These are phyloP conservation scores for Pachysandra terminalis DNA, from an alignment of 164 flowering plant genomes.

Conservation along the genomic window DNA sequence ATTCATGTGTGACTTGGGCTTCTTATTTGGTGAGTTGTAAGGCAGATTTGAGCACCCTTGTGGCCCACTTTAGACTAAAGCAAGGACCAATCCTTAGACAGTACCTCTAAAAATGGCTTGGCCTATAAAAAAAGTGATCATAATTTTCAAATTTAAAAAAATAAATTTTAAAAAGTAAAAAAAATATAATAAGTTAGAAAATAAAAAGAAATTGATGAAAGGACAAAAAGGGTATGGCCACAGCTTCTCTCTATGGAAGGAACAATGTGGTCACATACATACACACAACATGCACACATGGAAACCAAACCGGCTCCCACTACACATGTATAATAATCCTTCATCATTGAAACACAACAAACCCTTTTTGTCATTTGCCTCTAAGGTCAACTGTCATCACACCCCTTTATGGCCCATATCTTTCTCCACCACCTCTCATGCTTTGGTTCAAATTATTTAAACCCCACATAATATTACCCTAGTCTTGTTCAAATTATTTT, in stretches of 20 bases:
- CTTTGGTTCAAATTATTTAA: not conserved
- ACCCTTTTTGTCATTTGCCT: slow-evolving; percentile 31
- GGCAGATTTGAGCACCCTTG: no score
- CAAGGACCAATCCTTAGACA: no score
- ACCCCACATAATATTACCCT: not conserved
- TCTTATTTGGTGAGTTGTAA: no score
- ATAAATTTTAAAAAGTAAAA: no score
- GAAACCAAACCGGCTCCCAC: slow-evolving; percentile 11
- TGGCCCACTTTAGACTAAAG: no score
- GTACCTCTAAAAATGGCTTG: no score
- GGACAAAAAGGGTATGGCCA: slow-evolving; percentile 25
- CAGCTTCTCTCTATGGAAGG: slow-evolving; percentile 4
- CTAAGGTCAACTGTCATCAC: slow-evolving; percentile 23
- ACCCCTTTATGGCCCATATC: not conserved
- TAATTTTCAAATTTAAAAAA: no score
- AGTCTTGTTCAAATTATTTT: slow-evolving; percentile 9
- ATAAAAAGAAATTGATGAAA: not conserved
- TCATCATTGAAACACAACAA: slow-evolving; percentile 20
- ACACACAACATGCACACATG: slow-evolving; percentile 27
- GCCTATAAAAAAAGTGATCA: no score
- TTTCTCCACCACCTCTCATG: slow-evolving; percentile 3
- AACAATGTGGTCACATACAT: slow-evolving; percentile 6
- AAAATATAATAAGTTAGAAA: not conserved
- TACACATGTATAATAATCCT: slow-evolving; percentile 1
- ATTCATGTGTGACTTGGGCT: no score